Base-by-base conservation (phyloP, 192 early-diverging fungal species). In the Entrophospora sp. region DNA sequence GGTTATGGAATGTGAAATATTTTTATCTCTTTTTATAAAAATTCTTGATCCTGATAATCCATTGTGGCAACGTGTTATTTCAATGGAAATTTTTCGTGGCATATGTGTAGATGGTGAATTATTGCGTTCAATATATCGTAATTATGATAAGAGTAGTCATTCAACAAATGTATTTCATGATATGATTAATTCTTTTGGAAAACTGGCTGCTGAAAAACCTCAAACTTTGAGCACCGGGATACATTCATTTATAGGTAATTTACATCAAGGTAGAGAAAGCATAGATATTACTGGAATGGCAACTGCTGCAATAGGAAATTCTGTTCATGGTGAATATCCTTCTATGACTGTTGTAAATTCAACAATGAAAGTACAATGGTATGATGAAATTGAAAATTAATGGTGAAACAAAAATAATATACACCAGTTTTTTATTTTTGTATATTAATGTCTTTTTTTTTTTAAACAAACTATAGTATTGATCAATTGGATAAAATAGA, bases 401-500 rank as follows among this genome's bases (percentile, higher is more conserved):
- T n/a, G n/a, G n/a, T n/a, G n/a, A n/a, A n/a, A n/a, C n/a, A n/a
- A n/a, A n/a, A n/a, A n/a, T n/a, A n/a, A n/a, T n/a, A n/a, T n/a
- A n/a, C n/a, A n/a, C n/a, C n/a, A n/a, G 30, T 56, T 14, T 16
- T 32, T 12, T 9, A 35, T n/a, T 2, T 22, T 12, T 32, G 28
- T 8, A 30, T 31, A 1, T 14, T 18, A 32, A 27, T 14, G 18
- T 24, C 30, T 43, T 42, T 8, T 36, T 51, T 24, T 24, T 28
- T 14, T 35, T 5, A 35, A 36, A 35, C 8, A 37, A 64, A 55
- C 8, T 64, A 40, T 52, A 83, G 91, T 70, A 73, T 95, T 55
- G 90, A 93, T 74, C 92, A 93, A 73, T 81, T 99, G 30, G 97
- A 99, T 70, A 97, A 96, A 71, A 74, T 82, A 7, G 94, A 95